A percentile compares a stretch with the other conserved stretches of the same genome.
Conservation (phyloP, 176 grass and related monocot species). For the Urochloa ruziziensis region DNA sequence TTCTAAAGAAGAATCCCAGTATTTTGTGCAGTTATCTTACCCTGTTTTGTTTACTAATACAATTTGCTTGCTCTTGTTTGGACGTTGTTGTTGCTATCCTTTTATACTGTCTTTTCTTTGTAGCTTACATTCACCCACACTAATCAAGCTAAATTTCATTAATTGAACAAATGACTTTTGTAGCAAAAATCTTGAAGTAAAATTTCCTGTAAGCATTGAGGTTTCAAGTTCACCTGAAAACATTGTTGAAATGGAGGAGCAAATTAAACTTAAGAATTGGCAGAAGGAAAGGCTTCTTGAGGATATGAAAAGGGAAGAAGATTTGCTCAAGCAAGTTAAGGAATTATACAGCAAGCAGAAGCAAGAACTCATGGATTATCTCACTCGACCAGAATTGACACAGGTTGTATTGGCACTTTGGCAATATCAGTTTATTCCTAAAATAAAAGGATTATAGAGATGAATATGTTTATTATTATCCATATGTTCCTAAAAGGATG, state of each 20-base stretch:
- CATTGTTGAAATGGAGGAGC: constrained; percentile 62
- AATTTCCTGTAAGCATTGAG: constrained; percentile 51
- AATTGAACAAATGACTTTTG: constrained; percentile 16
- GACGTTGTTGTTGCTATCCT: constrained; percentile 3
- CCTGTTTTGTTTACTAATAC: constrained; percentile 8
- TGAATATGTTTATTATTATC: neutral
- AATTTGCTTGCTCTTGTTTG: neutral
- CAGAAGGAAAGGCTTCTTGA: constrained; percentile 72
- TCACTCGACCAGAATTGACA: constrained; percentile 17
- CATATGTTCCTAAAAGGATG: neutral
- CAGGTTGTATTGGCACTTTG: constrained; percentile 57
- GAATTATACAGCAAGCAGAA: constrained; percentile 56
- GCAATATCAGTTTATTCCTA: neutral
- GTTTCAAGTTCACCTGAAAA: constrained; percentile 47
- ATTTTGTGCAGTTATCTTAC: constrained; percentile 6
- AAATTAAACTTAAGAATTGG: constrained; percentile 69
- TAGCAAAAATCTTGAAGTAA: constrained; percentile 63
- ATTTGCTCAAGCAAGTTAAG: constrained; percentile 54
- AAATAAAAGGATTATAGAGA: neutral
- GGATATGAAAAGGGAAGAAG: constrained; percentile 80
- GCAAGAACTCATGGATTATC: constrained; percentile 55
- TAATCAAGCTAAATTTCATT: neutral
- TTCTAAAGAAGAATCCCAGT: neutral
- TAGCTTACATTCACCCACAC: too few species aligned
- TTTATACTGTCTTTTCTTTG: neutral